Evolutionary conservation across 805 yeast genomes (phyloP).

Genomic region (Dipodascus albidus): DNA sequence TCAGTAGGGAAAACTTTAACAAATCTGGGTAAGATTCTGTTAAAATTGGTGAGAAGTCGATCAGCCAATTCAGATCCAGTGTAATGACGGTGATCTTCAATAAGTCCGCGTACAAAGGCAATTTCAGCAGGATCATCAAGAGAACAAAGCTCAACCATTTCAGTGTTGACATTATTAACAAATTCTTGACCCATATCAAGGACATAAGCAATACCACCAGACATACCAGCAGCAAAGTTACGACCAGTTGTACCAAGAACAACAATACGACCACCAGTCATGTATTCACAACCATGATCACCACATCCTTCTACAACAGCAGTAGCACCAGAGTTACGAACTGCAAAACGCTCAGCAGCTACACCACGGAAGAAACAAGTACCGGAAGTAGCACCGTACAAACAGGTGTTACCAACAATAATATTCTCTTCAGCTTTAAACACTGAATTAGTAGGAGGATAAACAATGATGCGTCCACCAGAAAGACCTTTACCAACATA

Average conservation of each 20-base stretch:
- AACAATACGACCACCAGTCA: constrained; percentile 98
- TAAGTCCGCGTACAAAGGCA: constrained; percentile 83
- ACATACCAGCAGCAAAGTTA: constrained; percentile 94
- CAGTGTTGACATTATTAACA: constrained; percentile 62
- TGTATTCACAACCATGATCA: constrained; percentile 98
- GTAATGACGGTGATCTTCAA: constrained; percentile 92
- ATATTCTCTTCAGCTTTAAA: constrained; percentile 95
- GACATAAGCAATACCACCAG: constrained; percentile 98
- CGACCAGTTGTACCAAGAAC: constrained; percentile 87
- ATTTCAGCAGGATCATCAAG: constrained; percentile 83
- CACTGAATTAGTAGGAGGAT: constrained; percentile 73
- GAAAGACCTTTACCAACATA: constrained; percentile 96
- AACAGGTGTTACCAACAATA: constrained; percentile 92
- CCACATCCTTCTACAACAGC: constrained; percentile 97
- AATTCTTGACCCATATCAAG: constrained; percentile 93
- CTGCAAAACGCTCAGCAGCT: constrained; percentile 97
- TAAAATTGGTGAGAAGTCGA: constrained; percentile 72
- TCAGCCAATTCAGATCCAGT: constrained; percentile 88
- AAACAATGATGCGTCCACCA: constrained; percentile 88
- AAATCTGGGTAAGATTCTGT: constrained; percentile 75
- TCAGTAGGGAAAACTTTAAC: constrained; percentile 90
- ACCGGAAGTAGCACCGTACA: constrained; percentile 97
- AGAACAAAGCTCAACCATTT: constrained; percentile 67
- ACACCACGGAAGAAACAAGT: constrained; percentile 89
- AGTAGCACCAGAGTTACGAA: constrained; percentile 96